Conservation (phyloP, 2,329 filamentous ascomycete genomes). For the Pseudocercospora fuligena region DNA sequence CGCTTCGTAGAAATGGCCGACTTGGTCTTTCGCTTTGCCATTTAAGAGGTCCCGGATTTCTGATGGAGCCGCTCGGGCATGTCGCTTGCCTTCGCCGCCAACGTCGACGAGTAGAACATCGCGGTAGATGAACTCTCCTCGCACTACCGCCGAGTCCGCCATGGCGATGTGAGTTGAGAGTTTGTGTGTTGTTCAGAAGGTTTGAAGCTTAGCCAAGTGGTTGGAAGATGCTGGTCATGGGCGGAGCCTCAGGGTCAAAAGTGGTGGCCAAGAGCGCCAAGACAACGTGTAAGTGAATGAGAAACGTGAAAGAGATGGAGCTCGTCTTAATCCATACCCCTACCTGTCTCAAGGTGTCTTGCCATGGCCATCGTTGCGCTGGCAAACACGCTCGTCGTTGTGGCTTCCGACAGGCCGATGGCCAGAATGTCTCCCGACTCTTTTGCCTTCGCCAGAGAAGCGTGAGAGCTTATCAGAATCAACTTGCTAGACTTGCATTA, state of each 20-base stretch:
- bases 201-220: background rate
- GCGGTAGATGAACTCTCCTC: constrained; percentile 39
- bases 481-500: no score
- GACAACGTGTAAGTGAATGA: background rate
- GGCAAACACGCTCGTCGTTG: background rate
- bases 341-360: no score
- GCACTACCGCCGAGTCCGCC: constrained; percentile 28
- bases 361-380: no score
- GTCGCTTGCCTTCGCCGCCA: constrained; percentile 36
- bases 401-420: background rate
- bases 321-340: no score
- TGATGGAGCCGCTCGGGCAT: constrained; percentile 34
- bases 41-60: constrained; percentile 34
- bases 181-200: background rate
- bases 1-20: constrained; percentile 66
- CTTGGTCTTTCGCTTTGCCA: constrained; percentile 51
- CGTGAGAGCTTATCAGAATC: no score
- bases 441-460: no score
- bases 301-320: no score
- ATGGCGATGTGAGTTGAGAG: constrained; percentile 15
- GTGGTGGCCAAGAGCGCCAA: background rate
- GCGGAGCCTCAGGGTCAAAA: background rate
- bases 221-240: background rate
- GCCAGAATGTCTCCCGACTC: no score
- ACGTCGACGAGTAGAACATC: constrained; percentile 37